A percentile compares a stretch with the other conserved stretches of the same genome.
Conservation (phyloP, 1,284 basidiomycete species). For the Microbotryomycetes sp. region DNA sequence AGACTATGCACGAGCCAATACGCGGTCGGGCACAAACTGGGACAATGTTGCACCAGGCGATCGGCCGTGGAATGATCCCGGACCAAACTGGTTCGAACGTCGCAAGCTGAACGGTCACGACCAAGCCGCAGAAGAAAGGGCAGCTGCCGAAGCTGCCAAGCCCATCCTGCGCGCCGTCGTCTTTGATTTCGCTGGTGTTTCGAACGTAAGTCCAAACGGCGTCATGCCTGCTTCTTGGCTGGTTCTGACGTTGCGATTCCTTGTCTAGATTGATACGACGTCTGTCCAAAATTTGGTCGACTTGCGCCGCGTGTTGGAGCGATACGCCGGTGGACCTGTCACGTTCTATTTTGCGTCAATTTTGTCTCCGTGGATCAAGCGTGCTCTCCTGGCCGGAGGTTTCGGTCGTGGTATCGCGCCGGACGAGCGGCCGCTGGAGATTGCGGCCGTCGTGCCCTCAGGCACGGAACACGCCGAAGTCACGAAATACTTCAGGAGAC, state of each 20-base stretch:
- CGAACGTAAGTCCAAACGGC: conserved; percentile 49
- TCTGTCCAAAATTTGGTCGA: conserved; percentile 87
- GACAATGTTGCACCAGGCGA: conserved; percentile 50
- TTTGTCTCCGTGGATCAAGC: conserved; percentile 81
- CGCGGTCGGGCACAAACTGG: conserved; percentile 61
- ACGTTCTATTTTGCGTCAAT: conserved; percentile 84
- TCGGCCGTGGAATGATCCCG: conserved; percentile 75
- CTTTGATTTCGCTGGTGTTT: conserved; percentile 78
- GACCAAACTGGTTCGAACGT: conserved; percentile 49
- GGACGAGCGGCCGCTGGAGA: conserved; percentile 51
- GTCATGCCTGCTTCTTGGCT: conserved; percentile 4
- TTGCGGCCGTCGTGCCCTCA: conserved; percentile 63
- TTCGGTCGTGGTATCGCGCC: conserved; percentile 56
- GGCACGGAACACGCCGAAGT: conserved; percentile 17
- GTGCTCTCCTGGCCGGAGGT: conserved; percentile 76
- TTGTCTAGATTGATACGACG: conserved; percentile 61
- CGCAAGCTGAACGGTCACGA: conserved; percentile 2
- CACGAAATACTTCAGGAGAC: conserved; percentile 4
- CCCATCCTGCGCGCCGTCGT: conserved; percentile 74
- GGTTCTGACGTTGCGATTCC: conserved; percentile 50
- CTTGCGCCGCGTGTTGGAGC: conserved; percentile 74
- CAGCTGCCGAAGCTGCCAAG: conserved; percentile 52
- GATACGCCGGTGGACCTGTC: conserved; percentile 71
- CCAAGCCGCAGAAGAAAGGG: conserved; percentile 47
- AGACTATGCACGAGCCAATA: conserved; percentile 69